Evolutionary conservation across 129 eudicot species (phyloP), one percentile per base, ranked within the genome.

Genomic region (Artemisia tridentata): DNA sequence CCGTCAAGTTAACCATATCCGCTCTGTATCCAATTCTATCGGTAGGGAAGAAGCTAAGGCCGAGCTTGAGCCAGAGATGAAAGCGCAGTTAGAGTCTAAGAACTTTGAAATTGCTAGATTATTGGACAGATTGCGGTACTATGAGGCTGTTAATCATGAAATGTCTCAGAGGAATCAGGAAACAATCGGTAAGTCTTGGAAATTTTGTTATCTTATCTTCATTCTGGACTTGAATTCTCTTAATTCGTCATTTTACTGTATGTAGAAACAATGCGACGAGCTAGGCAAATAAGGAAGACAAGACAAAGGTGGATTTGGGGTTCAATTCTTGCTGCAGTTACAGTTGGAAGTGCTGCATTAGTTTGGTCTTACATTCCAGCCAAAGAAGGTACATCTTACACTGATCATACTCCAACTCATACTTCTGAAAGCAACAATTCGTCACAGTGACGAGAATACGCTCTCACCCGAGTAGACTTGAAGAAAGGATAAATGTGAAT

Each of bases 161-260:
- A 88, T 95, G 99, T 95, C 95, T 47, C 97, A 84, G 60, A 84
- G 99, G 83, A 95, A 95, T 81, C 99, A 90, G 84, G 99, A 95
- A 86, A 81, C 91, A 65, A 74, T 95, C 43, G 99, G 97, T 95
- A 78, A 85, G 89, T 43, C 60, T 46, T 52, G 21, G 3, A 7
- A 7, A 38, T 38, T 29, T 25, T 62, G 17, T 15, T 12, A 27
- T 61, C 19, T 61, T 31, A n/a, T 31, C 45, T 38, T 38, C 10
- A 11, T 27, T 8, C 18, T 8, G 11, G 61, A 13, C 15, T 54
- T 27, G 67, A 23, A 61, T 41, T 14, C 14, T 43, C 45, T 60
- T 58, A 31, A 31, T 8, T 18, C 41, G 17, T 7, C 14, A 19
- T 61, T 58, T 46, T 71, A 29, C 71, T 63, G 3, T 66, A 53